Evolutionary conservation across 345 rosid species (phyloP), one percentile per base, ranked within the genome.

Genomic region (Gynandropsis gynandra): DNA sequence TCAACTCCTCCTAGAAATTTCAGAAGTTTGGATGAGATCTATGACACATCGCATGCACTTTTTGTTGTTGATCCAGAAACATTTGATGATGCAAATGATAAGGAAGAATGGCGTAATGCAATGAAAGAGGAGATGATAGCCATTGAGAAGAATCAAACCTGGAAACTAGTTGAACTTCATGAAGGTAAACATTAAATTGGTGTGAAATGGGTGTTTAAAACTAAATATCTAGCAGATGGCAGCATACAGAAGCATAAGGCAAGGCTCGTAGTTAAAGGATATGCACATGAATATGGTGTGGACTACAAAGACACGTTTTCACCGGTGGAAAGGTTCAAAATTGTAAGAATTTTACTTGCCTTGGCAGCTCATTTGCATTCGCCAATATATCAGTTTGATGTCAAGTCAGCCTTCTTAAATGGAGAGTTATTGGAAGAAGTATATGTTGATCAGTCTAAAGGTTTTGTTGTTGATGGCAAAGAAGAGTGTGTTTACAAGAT

Each of bases 201-300:
- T 10, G 37, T 44, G n/a, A 58, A 66, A 13, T 66, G 50, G 56
- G 43, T 66, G 7, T 52, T 52, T 49, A 59, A 14, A 20, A 45
- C 44, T 0, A 66, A 66, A 6, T 29, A 35, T 40, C 34, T 44
- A 8, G 21, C 29, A 29, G 7, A 66, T 59, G 51, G 39, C 0
- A 24, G 16, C 12, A 17, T 58, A 15, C 35, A 52, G 4, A 66
- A 42, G 10, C 9, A 66, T 4, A 66, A 55, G 8, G 62, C 42
- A 4, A 16, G 42, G 12, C 34, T 54, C 0, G 61, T 65, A 1
- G 55, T 38, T 0, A 36, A 58, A n/a, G 34, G 60, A 0, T 57
- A 47, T 36, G 11, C 48, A 7, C 40, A 54, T 49, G 47, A 49
- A 27, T 54, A 54, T n/a, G 51, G 15, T 16, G 43, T 41, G 0